A percentile compares a stretch with the other conserved stretches of the same genome.
These are phyloP conservation scores for Hypoxylon sp. DNA, from an alignment of 2,329 filamentous ascomycete species.

Conservation along the genomic window DNA sequence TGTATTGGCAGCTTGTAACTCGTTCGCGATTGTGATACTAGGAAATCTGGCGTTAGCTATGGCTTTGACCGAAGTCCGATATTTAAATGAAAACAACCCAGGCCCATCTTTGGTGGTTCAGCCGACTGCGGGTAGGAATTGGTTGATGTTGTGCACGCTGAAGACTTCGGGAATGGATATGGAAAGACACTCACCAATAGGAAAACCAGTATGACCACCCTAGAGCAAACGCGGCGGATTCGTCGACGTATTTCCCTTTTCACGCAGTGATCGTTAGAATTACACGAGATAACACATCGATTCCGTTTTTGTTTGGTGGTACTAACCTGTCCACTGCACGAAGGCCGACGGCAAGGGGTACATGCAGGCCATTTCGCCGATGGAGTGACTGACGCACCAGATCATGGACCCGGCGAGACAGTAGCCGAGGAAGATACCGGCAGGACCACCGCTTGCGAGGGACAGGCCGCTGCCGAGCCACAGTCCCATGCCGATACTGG, in stretches of 20 bases:
- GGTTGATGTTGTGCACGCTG: background rate
- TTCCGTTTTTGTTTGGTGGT: background rate
- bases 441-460: constrained; percentile 52
- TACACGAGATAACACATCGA: background rate
- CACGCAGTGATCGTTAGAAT: background rate
- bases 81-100: no score
- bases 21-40: constrained; percentile 54
- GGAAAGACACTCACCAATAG: constrained; percentile 39
- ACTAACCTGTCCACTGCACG: constrained; percentile 52
- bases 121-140: no score
- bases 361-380: constrained; percentile 56
- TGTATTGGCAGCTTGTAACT: constrained; percentile 52
- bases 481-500: constrained; percentile 56
- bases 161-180: background rate
- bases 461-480: constrained; percentile 56
- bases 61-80: background rate
- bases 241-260: constrained; percentile 52
- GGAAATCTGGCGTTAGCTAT: background rate
- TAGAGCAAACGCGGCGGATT: constrained; percentile 53
- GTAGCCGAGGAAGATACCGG: constrained; percentile 55
- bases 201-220: constrained; percentile 58
- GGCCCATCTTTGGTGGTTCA: no score
- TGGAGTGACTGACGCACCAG: constrained; percentile 55
- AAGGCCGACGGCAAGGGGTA: constrained; percentile 56
- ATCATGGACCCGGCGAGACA: constrained; percentile 55